phyloP scores from a whole-genome alignment of 2,329 filamentous ascomycete genomes.

The Thermothelomyces thermophilus region DNA sequence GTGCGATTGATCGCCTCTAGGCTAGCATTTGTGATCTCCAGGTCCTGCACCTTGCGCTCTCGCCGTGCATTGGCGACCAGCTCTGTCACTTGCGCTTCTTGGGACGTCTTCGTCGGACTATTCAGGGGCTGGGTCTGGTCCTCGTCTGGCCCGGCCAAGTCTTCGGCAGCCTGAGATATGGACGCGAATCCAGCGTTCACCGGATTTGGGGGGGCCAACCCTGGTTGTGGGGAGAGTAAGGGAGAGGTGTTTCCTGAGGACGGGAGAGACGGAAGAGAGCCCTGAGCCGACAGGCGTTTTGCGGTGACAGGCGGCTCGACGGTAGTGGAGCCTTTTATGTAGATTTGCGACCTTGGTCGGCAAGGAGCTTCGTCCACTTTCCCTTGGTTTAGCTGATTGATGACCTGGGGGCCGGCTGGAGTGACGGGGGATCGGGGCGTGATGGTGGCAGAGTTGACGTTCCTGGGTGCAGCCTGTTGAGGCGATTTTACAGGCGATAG shows the following conservation, averaged over 20 bases:
- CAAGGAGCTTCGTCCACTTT: constrained; percentile 38
- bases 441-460: background rate
- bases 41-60: constrained; percentile 89
- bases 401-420: constrained; percentile 15
- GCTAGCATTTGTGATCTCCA: constrained; percentile 95
- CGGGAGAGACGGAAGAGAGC: constrained; percentile 27
- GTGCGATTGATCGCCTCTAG: constrained; percentile 92
- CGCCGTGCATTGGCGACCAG: constrained; percentile 80
- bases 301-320: constrained; percentile 34
- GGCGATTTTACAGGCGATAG: constrained; percentile 45
- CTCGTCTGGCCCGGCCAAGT: constrained; percentile 35
- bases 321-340: constrained; percentile 31
- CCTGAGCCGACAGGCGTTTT: constrained; percentile 31
- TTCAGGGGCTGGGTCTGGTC: constrained; percentile 28
- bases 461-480: constrained; percentile 20
- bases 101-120: constrained; percentile 51
- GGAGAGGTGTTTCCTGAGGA: constrained; percentile 35
- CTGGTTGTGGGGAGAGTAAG: constrained; percentile 28
- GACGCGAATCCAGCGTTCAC: constrained; percentile 41
- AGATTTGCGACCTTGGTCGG: constrained; percentile 29
- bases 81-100: constrained; percentile 60
- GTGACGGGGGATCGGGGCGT: constrained; percentile 22
- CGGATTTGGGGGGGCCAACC: constrained; percentile 30
- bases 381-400: constrained; percentile 30
- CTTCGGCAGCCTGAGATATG: constrained; percentile 50